Evolutionary conservation across 2,329 filamentous ascomycete genomes (phyloP), one percentile per base, ranked within the genome.

Genomic region (Lasiodiplodia hormozganensis): DNA sequence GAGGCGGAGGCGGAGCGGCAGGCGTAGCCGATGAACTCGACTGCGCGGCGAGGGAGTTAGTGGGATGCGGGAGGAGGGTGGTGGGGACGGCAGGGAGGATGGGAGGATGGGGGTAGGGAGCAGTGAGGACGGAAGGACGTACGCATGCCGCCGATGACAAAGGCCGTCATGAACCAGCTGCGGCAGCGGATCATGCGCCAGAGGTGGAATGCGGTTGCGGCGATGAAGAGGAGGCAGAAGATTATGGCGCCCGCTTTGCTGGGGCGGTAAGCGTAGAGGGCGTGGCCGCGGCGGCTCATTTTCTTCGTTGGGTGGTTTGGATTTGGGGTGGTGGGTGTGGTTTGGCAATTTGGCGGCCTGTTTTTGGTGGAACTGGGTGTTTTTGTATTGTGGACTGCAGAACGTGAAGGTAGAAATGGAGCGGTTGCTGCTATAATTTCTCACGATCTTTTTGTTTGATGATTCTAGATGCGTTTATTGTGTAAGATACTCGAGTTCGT

Each of bases 11-110:
- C 72, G 1, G 81, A 80, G 57, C 86, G 82, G 2, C 81, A 83
- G 16, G 84, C 73, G 69, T 87, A 87, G 16, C 85, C 85, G 31
- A 87, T 75, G 0, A 75, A 74, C 73, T 87, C 84, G 69, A 86
- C 84, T 86, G 60, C 10, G 40, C 31, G 25, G 28, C 40, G 43
- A 2, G 21, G 16, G n/a, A 38, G 65, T 56, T 31, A n/a, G n/a
- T 49, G 5, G 34, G n/a, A 21, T 23, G 21, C 28, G 16, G 23
- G 18, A n/a, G 36, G 21, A 16, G 2, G 14, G 10, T 1, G 7
- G 16, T 3, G 40, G 7, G 31, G 18, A n/a, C 18, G 21, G 11
- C 0, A n/a, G n/a, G n/a, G n/a, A 1, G 10, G 54, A n/a, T 58
- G 12, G 21, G 23, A 16, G 23, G 25, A 28, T 10, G 51, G 51